Base-by-base conservation (phyloP, 352 stramenopile species). In the Peronospora destructor region DNA sequence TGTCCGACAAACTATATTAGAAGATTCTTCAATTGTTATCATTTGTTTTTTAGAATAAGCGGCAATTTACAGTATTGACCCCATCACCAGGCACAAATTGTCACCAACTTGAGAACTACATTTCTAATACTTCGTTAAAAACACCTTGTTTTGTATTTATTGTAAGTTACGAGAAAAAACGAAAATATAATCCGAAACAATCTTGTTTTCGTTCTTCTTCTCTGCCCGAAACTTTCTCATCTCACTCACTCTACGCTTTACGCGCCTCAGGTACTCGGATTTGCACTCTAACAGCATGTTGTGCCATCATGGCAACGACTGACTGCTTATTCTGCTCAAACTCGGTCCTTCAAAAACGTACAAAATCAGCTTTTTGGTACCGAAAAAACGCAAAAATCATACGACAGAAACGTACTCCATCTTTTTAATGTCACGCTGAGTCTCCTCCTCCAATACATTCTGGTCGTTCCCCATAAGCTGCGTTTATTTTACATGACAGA, bases 391-490 rank as follows among this genome's bases (percentile, higher is more conserved):
- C 33, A 36, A 23, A 48, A 41, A 49, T 0, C 13, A 35, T 21
- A 33, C n/a, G 13, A 12, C 9, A 56, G 41, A 41, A 40, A 62
- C 70, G 9, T 64, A 87, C 78, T 69, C 58, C 79, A 88, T 91
- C 53, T 86, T 87, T 44, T 88, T 72, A 50, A 91, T 91, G 7
- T 88, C 79, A 30, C 73, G 70, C 36, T 77, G 67, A 6, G 79
- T 91, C 51, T 88, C 79, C 37, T 91, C 74, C 26, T 91, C 79
- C 49, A 88, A 50, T 34, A 86, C 78, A 45, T 71, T 83, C 44
- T 76, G 73, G 46, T 91, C 79, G 36, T 91, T 76, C 17, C 76
- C 79, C 73, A 91, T 85, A 7, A 91, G 60, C 79, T 91, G 39
- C 34, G 46, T n/a, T n/a, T n/a, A n/a, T n/a, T n/a, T n/a, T n/a